phyloP scores from a whole-genome alignment of 2,329 filamentous ascomycete genomes.

The Camptophora hylomeconis region DNA sequence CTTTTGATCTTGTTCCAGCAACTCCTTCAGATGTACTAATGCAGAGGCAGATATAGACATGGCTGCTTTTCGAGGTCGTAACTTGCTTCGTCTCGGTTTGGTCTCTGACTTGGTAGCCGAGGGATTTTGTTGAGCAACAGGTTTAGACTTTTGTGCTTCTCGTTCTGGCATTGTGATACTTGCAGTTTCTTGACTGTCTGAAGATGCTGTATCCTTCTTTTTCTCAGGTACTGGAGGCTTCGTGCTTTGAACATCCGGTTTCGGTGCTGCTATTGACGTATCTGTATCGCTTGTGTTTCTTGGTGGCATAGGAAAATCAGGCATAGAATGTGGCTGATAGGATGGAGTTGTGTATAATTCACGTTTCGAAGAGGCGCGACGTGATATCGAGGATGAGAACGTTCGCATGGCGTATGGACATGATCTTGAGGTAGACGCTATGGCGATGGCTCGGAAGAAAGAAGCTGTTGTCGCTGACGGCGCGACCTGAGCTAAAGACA shows the following conservation, averaged over 20 bases:
- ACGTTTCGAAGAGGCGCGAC: constrained; percentile 39
- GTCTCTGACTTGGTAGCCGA: constrained; percentile 28
- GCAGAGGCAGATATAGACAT: constrained; percentile 75
- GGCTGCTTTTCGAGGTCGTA: constrained; percentile 76
- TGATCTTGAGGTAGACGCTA: constrained; percentile 24
- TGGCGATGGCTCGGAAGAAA: constrained; percentile 25
- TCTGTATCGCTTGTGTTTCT: constrained; percentile 46
- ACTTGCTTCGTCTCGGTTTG: constrained; percentile 47
- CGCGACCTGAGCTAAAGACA: constrained; percentile 28
- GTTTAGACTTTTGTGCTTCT: constrained; percentile 55
- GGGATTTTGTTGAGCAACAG: constrained; percentile 23
- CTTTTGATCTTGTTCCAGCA: constrained; percentile 77
- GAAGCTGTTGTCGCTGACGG: constrained; percentile 33
- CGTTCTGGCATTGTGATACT: constrained; percentile 43
- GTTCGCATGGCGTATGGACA: constrained; percentile 26
- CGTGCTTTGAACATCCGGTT: constrained; percentile 35
- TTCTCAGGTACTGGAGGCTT: constrained; percentile 29
- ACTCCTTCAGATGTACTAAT: constrained; percentile 59
- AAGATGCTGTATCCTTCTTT: constrained; percentile 12
- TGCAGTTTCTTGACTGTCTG: constrained; percentile 22
- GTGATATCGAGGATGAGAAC: constrained; percentile 34
- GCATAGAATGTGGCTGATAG: constrained; percentile 48
- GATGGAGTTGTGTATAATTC: constrained; percentile 45
- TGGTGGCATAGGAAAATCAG: constrained; percentile 40
- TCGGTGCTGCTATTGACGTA: constrained; percentile 45